phyloP scores from a whole-genome alignment of 2,329 filamentous ascomycete genomes.

The Epicoccum sorghinum region DNA sequence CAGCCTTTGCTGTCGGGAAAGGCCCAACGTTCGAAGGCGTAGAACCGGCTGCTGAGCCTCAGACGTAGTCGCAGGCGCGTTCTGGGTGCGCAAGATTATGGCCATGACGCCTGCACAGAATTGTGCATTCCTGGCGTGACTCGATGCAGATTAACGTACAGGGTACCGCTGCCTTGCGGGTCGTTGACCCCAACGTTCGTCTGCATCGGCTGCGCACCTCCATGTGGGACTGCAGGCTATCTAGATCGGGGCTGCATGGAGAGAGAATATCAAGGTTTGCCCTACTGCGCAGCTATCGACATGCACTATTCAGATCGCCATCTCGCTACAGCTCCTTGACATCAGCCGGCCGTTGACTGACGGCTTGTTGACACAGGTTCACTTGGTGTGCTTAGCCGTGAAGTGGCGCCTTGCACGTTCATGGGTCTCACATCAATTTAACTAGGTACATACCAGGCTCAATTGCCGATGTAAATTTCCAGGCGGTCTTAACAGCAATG shows the following conservation, averaged over 20 bases:
- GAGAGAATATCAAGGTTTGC: constrained; percentile 5
- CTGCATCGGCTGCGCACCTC: constrained; percentile 11
- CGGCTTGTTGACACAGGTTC: constrained; percentile 5
- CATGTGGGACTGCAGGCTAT: constrained; percentile 6
- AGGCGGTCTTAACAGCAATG: neutral
- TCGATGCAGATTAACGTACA: neutral
- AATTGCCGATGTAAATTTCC: neutral
- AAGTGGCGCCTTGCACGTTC: constrained; percentile 4
- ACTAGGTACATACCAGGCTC: neutral
- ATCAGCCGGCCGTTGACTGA: constrained; percentile 7
- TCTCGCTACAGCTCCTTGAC: neutral
- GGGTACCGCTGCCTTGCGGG: constrained; percentile 2
- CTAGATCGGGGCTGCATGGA: constrained; percentile 2
- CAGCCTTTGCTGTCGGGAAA: constrained; percentile 1
- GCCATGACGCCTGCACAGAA: constrained; percentile 1
- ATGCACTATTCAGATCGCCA: constrained; percentile 1
- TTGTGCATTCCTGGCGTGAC: constrained; percentile 5
- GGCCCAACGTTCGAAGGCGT: constrained; percentile 8
- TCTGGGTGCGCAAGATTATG: neutral
- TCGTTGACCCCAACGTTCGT: neutral
- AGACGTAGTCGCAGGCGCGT: neutral
- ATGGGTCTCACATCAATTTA: neutral
- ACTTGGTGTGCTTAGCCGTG: constrained; percentile 4
- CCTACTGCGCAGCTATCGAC: constrained; percentile 7
- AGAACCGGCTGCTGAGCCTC: constrained; percentile 7